These are phyloP conservation scores for Neurospora terricola DNA, from an alignment of 495 filamentous ascomycete species.

Conservation along the genomic window DNA sequence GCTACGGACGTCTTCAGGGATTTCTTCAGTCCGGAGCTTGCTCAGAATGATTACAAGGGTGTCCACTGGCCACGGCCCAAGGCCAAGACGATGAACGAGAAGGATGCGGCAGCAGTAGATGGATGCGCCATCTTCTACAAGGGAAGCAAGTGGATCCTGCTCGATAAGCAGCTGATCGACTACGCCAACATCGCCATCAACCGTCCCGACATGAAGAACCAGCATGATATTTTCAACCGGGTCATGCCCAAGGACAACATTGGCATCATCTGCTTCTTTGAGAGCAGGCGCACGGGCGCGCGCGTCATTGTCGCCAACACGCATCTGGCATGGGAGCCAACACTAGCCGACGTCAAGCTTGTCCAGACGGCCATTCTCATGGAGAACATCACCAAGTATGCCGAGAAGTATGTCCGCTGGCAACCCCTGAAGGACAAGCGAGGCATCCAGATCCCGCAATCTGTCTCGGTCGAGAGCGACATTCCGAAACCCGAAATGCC, in stretches of 20 bases:
- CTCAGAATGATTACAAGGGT: constrained; percentile 80
- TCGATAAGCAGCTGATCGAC: constrained; percentile 88
- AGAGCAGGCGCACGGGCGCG: constrained; percentile 77
- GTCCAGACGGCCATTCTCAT: constrained; percentile 91
- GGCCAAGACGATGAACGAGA: constrained; percentile 82
- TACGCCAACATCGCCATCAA: constrained; percentile 88
- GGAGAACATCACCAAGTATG: constrained; percentile 74
- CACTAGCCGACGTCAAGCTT: constrained; percentile 83
- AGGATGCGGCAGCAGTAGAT: constrained; percentile 77
- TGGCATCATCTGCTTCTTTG: constrained; percentile 78
- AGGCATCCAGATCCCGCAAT: constrained; percentile 53
- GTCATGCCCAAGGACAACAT: constrained; percentile 98
- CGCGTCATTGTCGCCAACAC: constrained; percentile 87
- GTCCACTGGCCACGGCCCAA: constrained; percentile 81
- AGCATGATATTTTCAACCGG: constrained; percentile 93
- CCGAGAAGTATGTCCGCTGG: constrained; percentile 70
- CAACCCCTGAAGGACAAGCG: constrained; percentile 72
- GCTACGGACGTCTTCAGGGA: constrained; percentile 83
- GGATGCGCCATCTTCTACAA: constrained; percentile 97
- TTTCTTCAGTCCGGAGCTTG: constrained; percentile 73
- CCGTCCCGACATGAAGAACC: constrained; percentile 86
- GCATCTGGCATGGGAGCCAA: constrained; percentile 90
- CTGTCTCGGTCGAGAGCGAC: constrained; percentile 34
- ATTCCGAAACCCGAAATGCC: constrained; percentile 24
- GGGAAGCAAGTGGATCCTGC: constrained; percentile 75